Base-by-base conservation (phyloP, 2,329 filamentous ascomycete species). In the Aspergillus pseudotamarii region DNA sequence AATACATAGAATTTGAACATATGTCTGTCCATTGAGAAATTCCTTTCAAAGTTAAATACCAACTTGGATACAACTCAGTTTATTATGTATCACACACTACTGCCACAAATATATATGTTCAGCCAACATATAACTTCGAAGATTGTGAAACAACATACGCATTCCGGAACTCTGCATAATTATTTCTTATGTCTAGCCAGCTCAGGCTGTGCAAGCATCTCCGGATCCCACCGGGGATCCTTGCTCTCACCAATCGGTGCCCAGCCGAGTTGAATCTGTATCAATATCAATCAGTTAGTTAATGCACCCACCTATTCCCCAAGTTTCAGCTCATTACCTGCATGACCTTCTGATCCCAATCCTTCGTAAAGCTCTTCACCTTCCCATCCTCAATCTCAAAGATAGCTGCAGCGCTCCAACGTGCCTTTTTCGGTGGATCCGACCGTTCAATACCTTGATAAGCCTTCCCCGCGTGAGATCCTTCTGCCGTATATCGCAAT, bases 331-430 rank as follows among this genome's bases (percentile, higher is more conserved):
- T 21, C 11, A 41, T 34, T 57, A 69, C 65, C 66, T 70, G 67
- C 69, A 70, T 69, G 23, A 65, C 66, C 60, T 69, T 70, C 62
- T 72, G 71, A 64, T 79, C 76, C 75, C 78, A 79, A 58, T 77
- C 76, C 61, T 78, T 79, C 21, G 72, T 76, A 65, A 76, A 78
- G 30, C 74, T 73, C 59, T 70, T 69, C 23, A 79, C 69, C 68
- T 78, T 78, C 11, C 74, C 76, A 36, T 74, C 68, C 38, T 73
- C 67, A 19, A 78, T 69, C 63, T 78, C 75, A 61, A 79, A 78
- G 30, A 79, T 79, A n/a, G 75, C 77, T 28, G 75, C 73, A 23
- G 77, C 77, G 59, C 71, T 71, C 77, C 77, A 79, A 3, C 67
- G 68, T 30, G 77, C 77, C 64, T 75, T 73, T 21, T 69, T 72